phyloP scores from a whole-genome alignment of 106 monocot genomes.

The Allium sativum region DNA sequence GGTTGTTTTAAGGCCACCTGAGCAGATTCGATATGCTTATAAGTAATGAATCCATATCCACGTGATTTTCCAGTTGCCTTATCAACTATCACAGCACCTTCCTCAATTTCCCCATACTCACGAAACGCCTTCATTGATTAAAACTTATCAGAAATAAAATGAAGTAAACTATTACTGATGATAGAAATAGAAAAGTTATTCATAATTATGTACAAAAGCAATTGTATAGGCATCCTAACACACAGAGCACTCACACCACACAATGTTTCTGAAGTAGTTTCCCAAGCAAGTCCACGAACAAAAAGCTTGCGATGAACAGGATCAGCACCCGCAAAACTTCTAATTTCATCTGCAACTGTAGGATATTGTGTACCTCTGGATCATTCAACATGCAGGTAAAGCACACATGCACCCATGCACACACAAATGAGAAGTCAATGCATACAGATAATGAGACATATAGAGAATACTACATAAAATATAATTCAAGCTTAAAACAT shows the following conservation, averaged over 20 bases:
- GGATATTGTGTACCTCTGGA: conserved; percentile 39
- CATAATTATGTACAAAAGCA: neutral
- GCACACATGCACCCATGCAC: conserved; percentile 33
- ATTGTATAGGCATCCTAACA: conserved; percentile 19
- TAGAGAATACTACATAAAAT: no score
- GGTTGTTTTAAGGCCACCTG: conserved; percentile 39
- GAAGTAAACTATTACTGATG: neutral
- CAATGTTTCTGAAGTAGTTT: conserved; percentile 60
- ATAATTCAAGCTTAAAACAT: no score
- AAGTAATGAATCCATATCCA: conserved; percentile 54
- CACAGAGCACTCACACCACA: conserved; percentile 55
- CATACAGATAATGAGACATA: no score
- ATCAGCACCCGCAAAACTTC: conserved; percentile 41
- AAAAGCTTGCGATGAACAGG: conserved; percentile 63
- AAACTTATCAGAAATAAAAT: neutral
- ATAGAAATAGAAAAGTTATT: neutral
- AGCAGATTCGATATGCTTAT: conserved; percentile 36
- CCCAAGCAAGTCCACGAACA: conserved; percentile 52
- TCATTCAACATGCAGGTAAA: conserved; percentile 16
- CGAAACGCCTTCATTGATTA: conserved; percentile 17
- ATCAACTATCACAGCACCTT: conserved; percentile 50
- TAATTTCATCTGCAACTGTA: conserved; percentile 53
- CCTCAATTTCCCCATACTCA: conserved; percentile 44
- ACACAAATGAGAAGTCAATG: conserved; percentile 1
- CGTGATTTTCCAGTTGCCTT: conserved; percentile 49